These are phyloP conservation scores for Coprinopsis cinerea DNA, from an alignment of 768 basidiomycete species.

Conservation along the genomic window DNA sequence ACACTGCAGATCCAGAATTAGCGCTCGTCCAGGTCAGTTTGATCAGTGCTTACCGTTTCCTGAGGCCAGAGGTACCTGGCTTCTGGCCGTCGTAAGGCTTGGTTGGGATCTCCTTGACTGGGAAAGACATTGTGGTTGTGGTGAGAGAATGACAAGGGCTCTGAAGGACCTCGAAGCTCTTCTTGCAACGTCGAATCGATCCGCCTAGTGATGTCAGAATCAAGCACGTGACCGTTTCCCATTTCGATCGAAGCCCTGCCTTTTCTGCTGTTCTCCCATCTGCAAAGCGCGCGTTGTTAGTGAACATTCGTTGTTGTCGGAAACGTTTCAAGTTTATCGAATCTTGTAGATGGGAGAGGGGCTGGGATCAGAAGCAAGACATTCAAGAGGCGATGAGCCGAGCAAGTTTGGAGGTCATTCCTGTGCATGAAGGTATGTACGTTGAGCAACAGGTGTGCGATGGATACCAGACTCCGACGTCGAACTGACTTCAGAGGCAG, in stretches of 20 bases:
- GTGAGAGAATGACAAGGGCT: slow-evolving; percentile 8
- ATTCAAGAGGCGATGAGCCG: no score
- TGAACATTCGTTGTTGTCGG: not conserved
- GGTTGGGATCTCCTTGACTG: slow-evolving; percentile 65
- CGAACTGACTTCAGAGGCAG: no score
- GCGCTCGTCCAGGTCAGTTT: slow-evolving; percentile 12
- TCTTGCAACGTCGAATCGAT: not conserved
- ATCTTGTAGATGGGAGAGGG: no score
- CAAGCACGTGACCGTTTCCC: slow-evolving; percentile 8
- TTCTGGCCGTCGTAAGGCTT: slow-evolving; percentile 92
- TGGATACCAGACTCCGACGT: no score
- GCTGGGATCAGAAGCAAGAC: no score
- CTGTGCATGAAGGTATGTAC: no score
- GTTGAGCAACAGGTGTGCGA: no score
- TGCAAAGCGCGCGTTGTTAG: not conserved
- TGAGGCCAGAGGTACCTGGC: slow-evolving; percentile 95
- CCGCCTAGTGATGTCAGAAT: slow-evolving; percentile 6
- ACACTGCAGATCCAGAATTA: slow-evolving; percentile 50
- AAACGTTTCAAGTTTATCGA: no score
- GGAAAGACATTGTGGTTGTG: slow-evolving; percentile 32
- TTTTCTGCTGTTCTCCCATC: not conserved
- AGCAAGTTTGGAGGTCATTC: no score
- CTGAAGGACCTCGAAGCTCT: not conserved
- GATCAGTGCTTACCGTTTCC: slow-evolving; percentile 66
- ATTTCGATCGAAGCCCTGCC: not conserved